These are phyloP conservation scores for Phellopilus nigrolimitatus DNA, from an alignment of 1,284 basidiomycete species.

Conservation along the genomic window DNA sequence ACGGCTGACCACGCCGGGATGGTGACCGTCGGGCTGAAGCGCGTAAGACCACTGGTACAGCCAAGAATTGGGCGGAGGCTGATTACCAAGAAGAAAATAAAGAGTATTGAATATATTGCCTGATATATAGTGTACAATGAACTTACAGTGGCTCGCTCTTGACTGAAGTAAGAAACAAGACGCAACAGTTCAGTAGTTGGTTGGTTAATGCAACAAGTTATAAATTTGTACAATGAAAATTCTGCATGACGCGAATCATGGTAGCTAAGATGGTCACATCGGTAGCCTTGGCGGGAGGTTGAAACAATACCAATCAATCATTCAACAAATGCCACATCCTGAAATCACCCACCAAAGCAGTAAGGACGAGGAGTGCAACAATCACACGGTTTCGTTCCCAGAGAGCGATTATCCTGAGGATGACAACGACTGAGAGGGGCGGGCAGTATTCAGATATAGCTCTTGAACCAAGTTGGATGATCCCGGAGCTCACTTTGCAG, in stretches of 20 bases:
- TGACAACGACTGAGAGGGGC: not conserved
- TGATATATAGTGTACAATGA: not conserved
- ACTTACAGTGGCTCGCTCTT: not conserved
- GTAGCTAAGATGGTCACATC: conserved; percentile 6
- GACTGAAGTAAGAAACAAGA: too few species aligned
- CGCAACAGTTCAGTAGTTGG: too few species aligned
- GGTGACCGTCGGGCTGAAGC: conserved; percentile 7
- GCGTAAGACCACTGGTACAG: conserved; percentile 11
- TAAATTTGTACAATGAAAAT: conserved; percentile 6
- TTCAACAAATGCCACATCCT: too few species aligned
- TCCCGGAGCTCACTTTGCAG: conserved; percentile 4
- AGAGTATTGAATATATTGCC: too few species aligned
- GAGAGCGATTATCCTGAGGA: conserved; percentile 4
- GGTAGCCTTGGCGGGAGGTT: not conserved
- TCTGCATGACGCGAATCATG: not conserved
- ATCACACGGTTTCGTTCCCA: conserved; percentile 5
- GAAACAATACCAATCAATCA: not conserved
- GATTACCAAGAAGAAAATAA: not conserved
- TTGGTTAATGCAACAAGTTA: too few species aligned
- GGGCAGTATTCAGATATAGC: not conserved
- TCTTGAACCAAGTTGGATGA: not conserved
- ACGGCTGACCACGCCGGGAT: conserved; percentile 15
- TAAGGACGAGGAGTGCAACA: not conserved
- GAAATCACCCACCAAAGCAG: not conserved
- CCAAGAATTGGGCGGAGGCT: conserved; percentile 8